These are phyloP conservation scores for Crithidia fasciculata DNA, from an alignment of 208 protist genomes.

Conservation along the genomic window DNA sequence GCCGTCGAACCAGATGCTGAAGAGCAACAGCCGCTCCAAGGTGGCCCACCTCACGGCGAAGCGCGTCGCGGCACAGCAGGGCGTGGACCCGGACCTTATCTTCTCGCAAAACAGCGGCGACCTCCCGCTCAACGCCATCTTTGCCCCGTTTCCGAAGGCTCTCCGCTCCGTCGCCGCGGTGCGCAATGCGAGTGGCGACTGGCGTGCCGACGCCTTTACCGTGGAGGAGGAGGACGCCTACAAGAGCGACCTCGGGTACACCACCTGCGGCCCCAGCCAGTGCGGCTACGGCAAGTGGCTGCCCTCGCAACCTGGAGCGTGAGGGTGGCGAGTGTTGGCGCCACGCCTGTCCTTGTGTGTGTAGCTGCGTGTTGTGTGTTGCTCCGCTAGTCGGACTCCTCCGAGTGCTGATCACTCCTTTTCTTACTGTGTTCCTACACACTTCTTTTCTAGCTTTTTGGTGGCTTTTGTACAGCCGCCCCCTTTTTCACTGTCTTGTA, in stretches of 20 bases:
- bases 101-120: conserved; percentile 81
- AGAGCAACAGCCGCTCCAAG: conserved; percentile 85
- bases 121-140: conserved; percentile 78
- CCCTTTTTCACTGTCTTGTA: no score
- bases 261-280: conserved; percentile 68
- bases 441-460: not conserved
- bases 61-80: conserved; percentile 77
- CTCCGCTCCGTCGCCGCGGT: conserved; percentile 64
- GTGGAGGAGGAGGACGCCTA: conserved; percentile 80
- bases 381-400: no score
- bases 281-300: conserved; percentile 52
- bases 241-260: conserved; percentile 80
- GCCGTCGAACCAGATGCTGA: conserved; percentile 75
- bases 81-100: conserved; percentile 85
- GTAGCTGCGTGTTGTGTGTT: not conserved
- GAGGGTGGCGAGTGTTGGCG: not conserved
- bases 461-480: no score
- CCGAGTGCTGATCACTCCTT: no score
- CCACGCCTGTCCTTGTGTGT: not conserved
- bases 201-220: conserved; percentile 83
- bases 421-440: not conserved
- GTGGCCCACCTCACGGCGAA: conserved; percentile 74
- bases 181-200: conserved; percentile 85
- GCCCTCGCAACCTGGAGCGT: conserved; percentile 8
- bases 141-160: conserved; percentile 74